A percentile compares a stretch with the other conserved stretches of the same genome.
phyloP scores from a whole-genome alignment of 352 stramenopile genomes.

The Phytopythium montanum region DNA sequence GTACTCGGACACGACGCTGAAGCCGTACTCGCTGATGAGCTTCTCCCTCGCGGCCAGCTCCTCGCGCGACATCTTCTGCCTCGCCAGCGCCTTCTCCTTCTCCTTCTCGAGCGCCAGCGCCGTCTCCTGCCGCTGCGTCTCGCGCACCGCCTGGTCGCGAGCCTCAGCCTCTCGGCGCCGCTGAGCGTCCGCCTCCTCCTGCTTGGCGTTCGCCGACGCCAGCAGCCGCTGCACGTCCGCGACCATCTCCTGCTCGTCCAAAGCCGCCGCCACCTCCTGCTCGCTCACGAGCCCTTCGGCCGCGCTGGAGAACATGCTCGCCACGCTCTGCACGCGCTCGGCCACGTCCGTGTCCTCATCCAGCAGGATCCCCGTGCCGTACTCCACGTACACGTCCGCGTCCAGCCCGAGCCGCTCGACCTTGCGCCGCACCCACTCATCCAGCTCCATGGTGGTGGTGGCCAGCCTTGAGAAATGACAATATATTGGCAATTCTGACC shows the following conservation, averaged over 20 bases:
- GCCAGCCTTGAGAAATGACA: too few relatives aligned
- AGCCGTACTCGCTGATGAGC: constrained; percentile 78
- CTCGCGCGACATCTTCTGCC: constrained; percentile 76
- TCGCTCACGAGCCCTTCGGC: constrained; percentile 47
- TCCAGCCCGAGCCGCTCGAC: constrained; percentile 54
- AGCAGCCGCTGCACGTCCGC: constrained; percentile 47
- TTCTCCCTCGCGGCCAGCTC: constrained; percentile 69
- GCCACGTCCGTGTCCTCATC: constrained; percentile 70
- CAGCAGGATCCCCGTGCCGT: constrained; percentile 57
- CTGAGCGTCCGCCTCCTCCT: constrained; percentile 32
- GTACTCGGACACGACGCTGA: constrained; percentile 75
- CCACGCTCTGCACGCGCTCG: constrained; percentile 64
- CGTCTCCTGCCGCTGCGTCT: constrained; percentile 56
- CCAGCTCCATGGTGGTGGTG: constrained; percentile 20
- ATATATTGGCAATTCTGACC: too few relatives aligned
- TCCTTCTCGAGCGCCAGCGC: constrained; percentile 50
- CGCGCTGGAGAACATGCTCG: constrained; percentile 55
- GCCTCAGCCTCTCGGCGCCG: constrained; percentile 41
- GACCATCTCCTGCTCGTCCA: constrained; percentile 44
- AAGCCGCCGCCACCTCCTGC: constrained; percentile 26
- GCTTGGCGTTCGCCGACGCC: constrained; percentile 24
- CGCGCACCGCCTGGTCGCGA: constrained; percentile 49
- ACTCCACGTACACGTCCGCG: constrained; percentile 78
- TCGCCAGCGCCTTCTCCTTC: constrained; percentile 54
- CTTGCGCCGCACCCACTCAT: constrained; percentile 57